These are phyloP conservation scores for Helicocarpus griseus DNA, from an alignment of 2,329 filamentous ascomycete species.

Conservation along the genomic window DNA sequence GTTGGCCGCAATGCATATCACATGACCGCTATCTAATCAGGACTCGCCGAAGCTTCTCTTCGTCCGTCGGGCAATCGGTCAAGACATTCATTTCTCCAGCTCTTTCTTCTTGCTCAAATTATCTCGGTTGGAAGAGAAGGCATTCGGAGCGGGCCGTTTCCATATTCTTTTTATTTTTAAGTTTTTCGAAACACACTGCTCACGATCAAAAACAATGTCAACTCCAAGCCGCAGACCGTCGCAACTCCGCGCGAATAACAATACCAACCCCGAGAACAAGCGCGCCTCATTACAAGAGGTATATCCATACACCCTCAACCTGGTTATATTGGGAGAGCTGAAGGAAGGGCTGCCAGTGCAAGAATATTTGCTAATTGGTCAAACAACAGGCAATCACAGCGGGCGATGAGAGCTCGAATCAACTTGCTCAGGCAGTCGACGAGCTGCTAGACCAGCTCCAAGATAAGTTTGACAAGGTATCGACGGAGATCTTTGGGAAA, in stretches of 20 bases:
- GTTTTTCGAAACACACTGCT: neutral
- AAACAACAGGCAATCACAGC: slow-evolving; percentile 6
- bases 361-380: neutral
- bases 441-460: slow-evolving; percentile 77
- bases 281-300: neutral
- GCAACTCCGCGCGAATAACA: neutral
- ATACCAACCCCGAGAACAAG: neutral
- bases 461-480: slow-evolving; percentile 75
- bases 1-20: too few species aligned
- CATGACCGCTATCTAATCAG: too few species aligned
- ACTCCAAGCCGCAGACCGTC: neutral
- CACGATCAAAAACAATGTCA: neutral
- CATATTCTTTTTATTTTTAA: too few species aligned
- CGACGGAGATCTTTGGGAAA: slow-evolving; percentile 79
- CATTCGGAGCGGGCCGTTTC: neutral
- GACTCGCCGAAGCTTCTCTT: neutral
- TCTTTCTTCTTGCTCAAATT: neutral
- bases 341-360: neutral
- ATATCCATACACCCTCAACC: neutral
- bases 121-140: neutral
- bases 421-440: slow-evolving; percentile 71
- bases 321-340: neutral
- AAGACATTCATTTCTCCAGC: neutral
- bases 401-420: slow-evolving; percentile 19
- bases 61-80: neutral